Base-by-base conservation (phyloP, 176 grass and related monocot genomes). In the Triticum aestivum region DNA sequence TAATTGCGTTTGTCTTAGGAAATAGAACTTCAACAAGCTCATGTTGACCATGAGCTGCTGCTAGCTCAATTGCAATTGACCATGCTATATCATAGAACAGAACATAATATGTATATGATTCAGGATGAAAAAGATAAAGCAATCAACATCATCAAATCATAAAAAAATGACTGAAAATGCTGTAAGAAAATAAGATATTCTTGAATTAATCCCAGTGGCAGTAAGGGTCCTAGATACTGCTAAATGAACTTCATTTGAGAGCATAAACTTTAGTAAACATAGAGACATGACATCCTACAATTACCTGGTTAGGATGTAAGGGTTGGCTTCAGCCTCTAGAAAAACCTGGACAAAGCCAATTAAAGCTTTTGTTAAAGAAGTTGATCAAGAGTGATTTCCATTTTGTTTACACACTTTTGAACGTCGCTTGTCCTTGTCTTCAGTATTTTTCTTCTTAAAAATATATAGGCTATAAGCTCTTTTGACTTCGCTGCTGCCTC, bases 21-120 rank as follows among this genome's bases (percentile, higher is more conserved):
- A 89, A 82, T 4, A 91, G 29, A 63, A 86, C 86, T 86, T 92
- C 69, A 17, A 92, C 86, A 78, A 76, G 37, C 44, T 82, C 82
- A 49, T 24, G 52, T 71, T 82, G 45, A 42, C 65, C 77, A 37
- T 9, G 34, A 80, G 33, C 6, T 69, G 90, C 78, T 47, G 90
- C 87, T 37, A 88, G 5, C 65, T 86, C 54, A 14, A 89, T 92
- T 52, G 82, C 49, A 44, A 77, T 77, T 18, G 1, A 35, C 86
- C 86, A 62, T 33, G 17, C 86, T 42, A 42, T 41, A 79, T 74
- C 45, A 12, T 49, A 66, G 49, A 39, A 44, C 24, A 66, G 61
- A 75, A 29, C 14, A 39, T 32, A 66, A 41, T 12, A 20, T 59
- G 23, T 52, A 54, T 33, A 47, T 33, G 67, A 70, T 81, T 59